Conservation (phyloP, 805 yeast genomes). For the Candida michaelii region DNA sequence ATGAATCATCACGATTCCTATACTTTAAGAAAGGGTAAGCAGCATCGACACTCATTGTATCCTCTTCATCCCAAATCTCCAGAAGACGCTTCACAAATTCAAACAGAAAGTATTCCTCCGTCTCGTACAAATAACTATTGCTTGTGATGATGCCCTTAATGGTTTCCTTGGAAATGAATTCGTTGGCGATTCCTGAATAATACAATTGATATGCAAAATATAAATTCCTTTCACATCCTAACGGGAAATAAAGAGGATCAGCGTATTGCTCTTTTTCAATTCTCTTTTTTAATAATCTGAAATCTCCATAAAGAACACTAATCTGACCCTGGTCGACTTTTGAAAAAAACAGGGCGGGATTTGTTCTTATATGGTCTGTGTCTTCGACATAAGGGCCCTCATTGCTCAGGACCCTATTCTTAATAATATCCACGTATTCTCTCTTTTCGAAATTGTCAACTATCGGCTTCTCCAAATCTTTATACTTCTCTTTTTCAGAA, state of each 20-base stretch:
- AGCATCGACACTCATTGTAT: too few species aligned
- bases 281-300: not conserved
- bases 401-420: not conserved
- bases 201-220: conserved; percentile 4
- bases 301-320: not conserved
- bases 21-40: too few species aligned
- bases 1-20: too few species aligned
- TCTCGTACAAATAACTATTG: not conserved
- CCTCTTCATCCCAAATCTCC: too few species aligned
- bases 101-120: too few species aligned
- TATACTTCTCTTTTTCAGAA: not conserved
- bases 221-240: not conserved
- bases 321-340: not conserved
- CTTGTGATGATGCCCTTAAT: not conserved
- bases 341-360: too few species aligned
- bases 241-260: not conserved
- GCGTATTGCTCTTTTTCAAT: not conserved
- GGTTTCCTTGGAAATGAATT: not conserved
- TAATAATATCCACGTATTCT: not conserved
- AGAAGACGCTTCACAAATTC: too few species aligned
- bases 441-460: not conserved
- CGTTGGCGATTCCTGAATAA: not conserved
- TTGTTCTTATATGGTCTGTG: too few species aligned
- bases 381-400: too few species aligned
- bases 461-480: not conserved